Base-by-base conservation (phyloP, 2,329 filamentous ascomycete genomes). In the Colletotrichum cereale region DNA sequence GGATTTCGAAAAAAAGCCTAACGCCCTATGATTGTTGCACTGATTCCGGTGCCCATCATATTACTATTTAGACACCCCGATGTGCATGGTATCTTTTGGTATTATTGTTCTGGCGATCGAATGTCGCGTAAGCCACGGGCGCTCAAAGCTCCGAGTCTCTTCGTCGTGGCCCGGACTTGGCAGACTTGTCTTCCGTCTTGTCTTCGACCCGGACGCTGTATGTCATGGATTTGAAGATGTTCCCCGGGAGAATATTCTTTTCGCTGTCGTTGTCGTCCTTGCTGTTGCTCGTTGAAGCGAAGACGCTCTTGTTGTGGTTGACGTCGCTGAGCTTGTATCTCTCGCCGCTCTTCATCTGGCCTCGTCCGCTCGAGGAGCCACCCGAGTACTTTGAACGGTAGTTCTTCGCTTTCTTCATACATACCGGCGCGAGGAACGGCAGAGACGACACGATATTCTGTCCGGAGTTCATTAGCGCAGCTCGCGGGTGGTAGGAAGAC, bases 371-470 rank as follows among this genome's bases (percentile, higher is more conserved):
- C n/a, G 76, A 77, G 26, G 72, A 77, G 34, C 71, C 74, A 60
- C 76, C 76, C 0, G 80, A 80, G 60, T 79, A 78, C 65, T 84
- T 84, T 67, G 76, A 80, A 26, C 80, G 80, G 74, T 85, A 85
- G 42, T 82, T 76, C 58, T 78, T 82, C 14, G 83, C 84, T 71
- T 84, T 84, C 34, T 77, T 80, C 53, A 85, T 72, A 73, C 81
- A 85, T 3, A 84, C 79, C 0, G 84, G 84, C 0, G 84, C 83
- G 0, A 85, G 78, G 76, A 85, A 85, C 0, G 84, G 84, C 2
- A 85, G 79, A 1, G 83, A 85, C 0, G 84, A 85, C 8, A 85
- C 83, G 74, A 85, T 83, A 74, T 85, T 85, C 83, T 85, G 64
- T 0, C 42, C 14, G 40, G 14, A 24, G 29, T 26, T 36, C 52